Evolutionary conservation across 225 moss, liverwort and hornwort genomes (phyloP).

Genomic region (Antitrichia curtipendula): DNA sequence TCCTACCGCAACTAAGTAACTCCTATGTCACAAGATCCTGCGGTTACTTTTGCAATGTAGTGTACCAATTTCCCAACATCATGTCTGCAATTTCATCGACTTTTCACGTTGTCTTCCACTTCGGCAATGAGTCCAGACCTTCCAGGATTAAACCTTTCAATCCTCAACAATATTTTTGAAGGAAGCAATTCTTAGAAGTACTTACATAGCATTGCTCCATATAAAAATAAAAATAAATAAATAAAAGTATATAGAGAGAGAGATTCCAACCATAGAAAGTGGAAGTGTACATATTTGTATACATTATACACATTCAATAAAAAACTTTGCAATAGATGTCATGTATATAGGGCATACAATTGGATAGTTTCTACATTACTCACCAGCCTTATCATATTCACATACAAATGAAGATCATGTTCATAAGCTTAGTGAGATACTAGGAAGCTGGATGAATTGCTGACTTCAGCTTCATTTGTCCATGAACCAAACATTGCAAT

Average conservation of each 20-base stretch:
- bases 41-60: too few relatives aligned
- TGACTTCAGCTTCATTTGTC: neutral
- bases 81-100: too few relatives aligned
- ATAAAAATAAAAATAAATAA: too few relatives aligned
- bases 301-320: fast-evolving
- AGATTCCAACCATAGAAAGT: neutral
- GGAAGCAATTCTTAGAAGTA: fast-evolving
- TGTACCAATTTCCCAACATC: too few relatives aligned
- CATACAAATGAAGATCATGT: neutral
- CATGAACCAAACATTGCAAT: neutral
- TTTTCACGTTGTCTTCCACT: too few relatives aligned
- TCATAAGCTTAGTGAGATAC: neutral
- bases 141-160: neutral
- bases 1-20: too few relatives aligned
- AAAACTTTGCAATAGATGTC: neutral
- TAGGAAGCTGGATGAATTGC: neutral
- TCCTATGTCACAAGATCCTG: too few relatives aligned
- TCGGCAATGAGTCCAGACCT: too few relatives aligned
- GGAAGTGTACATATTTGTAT: fast-evolving
- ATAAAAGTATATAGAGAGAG: neutral
- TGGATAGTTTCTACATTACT: neutral
- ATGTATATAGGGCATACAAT: neutral
- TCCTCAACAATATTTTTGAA: neutral
- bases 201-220: fast-evolving
- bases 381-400: fast-evolving